Base-by-base conservation (phyloP, 805 yeast genomes). In the Nakazawaea peltata region DNA sequence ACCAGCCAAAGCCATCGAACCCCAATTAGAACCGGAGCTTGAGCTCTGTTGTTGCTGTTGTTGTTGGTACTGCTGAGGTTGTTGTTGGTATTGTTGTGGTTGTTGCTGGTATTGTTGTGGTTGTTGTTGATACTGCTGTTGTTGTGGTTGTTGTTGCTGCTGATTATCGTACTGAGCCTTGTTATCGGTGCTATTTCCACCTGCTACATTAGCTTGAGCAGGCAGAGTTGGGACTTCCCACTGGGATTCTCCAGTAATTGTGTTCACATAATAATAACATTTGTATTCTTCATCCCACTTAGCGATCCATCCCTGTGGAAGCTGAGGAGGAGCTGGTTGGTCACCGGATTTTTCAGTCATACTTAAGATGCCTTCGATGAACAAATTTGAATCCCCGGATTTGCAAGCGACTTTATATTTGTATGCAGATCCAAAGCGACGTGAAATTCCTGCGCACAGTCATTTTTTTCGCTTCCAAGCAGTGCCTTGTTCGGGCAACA, bases 301-400 rank as follows among this genome's bases (percentile, higher is more conserved):
- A n/a, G 59, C 61, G 1, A 46, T 34, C 63, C 63, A 58, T 11
- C 63, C 63, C 10, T 42, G 36, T 6, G 62, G 62, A 26, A 51
- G 17, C 1, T 17, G 12, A 19, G 46, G 46, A 12, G 44, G 38
- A n/a, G 28, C 28, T 19, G 44, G 41, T 15, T 29, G 41, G n/a
- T n/a, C n/a, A n/a, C n/a, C n/a, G n/a, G n/a, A n/a, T 7, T 21
- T 8, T 22, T 22, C 24, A 11, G 24, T 22, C 24, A 22, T 22
- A n/a, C n/a, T n/a, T n/a, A n/a, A n/a, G n/a, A n/a, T n/a, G n/a
- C n/a, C n/a, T n/a, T n/a, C n/a, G n/a, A n/a, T n/a, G n/a, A n/a
- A n/a, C n/a, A n/a, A n/a, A n/a, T n/a, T n/a, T n/a, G n/a, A n/a
- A n/a, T n/a, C n/a, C n/a, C n/a, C n/a, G n/a, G n/a, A n/a, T n/a